Evolutionary conservation across 139 green algal species (phyloP).

Genomic region (Axilococcus clingmanii): DNA sequence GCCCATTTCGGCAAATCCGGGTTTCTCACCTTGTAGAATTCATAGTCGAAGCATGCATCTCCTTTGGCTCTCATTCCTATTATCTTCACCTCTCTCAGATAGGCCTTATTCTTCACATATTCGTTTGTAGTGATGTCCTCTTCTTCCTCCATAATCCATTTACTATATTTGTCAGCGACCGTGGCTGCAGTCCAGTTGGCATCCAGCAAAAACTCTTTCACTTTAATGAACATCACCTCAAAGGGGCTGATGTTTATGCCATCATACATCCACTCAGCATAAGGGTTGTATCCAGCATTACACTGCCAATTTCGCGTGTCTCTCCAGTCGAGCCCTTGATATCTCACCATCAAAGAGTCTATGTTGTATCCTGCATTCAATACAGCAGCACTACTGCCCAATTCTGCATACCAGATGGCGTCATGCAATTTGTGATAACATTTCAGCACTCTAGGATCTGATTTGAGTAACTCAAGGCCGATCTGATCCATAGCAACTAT

Average conservation of each 20-base stretch:
- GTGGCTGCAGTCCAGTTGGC: neutral
- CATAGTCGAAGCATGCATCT: conserved; percentile 37
- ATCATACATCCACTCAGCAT: neutral
- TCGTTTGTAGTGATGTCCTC: conserved; percentile 18
- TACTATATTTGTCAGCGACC: neutral
- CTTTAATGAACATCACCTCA: neutral
- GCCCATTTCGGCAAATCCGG: conserved; percentile 6
- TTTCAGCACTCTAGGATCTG: neutral
- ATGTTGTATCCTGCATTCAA: conserved; percentile 15
- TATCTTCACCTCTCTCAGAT: conserved; percentile 11
- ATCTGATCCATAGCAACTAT: neutral
- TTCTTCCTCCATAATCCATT: conserved; percentile 1
- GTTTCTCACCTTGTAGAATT: conserved; percentile 27
- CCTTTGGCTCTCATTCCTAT: conserved; percentile 21
- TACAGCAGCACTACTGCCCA: conserved; percentile 31
- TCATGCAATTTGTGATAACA: conserved; percentile 8
- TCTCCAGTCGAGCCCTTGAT: conserved; percentile 15
- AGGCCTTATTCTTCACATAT: conserved; percentile 12
- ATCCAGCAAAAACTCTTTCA: neutral
- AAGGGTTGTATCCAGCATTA: neutral
- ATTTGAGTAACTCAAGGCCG: neutral
- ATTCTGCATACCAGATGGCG: conserved; percentile 36
- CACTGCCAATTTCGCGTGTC: conserved; percentile 9
- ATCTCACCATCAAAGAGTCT: conserved; percentile 4
- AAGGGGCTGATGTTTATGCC: neutral